Conservation (phyloP, 2,329 filamentous ascomycete genomes). For the Phoma sp. region DNA sequence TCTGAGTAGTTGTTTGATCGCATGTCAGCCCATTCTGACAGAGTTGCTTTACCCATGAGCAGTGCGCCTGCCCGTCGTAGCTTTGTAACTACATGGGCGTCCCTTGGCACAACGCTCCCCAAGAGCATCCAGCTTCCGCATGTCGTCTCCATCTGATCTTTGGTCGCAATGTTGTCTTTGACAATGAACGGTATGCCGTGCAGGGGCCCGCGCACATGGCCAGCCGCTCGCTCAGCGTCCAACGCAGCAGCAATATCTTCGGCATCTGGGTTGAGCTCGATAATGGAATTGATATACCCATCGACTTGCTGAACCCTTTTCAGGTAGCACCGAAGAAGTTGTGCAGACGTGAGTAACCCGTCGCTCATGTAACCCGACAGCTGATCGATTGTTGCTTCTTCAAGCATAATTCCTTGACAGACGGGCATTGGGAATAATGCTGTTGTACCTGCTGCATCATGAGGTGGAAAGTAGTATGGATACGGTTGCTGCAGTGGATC, state of each 20-base stretch:
- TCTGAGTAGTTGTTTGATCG: conserved; percentile 45
- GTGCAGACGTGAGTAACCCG: conserved; percentile 40
- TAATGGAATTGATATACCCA: conserved; percentile 68
- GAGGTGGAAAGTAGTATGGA: conserved; percentile 47
- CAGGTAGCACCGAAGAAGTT: conserved; percentile 54
- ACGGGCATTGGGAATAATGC: conserved; percentile 67
- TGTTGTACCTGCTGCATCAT: conserved; percentile 32
- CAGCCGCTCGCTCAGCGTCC: conserved; percentile 66
- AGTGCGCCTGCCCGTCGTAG: conserved; percentile 72
- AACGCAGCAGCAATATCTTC: conserved; percentile 66
- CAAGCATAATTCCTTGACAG: conserved; percentile 67
- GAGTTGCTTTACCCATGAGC: conserved; percentile 71
- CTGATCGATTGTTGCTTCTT: conserved; percentile 74
- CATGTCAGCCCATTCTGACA: conserved; percentile 73
- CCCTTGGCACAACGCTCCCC: conserved; percentile 71
- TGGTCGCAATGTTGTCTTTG: conserved; percentile 67
- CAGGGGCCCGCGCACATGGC: conserved; percentile 68
- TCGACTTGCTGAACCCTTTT: conserved; percentile 68
- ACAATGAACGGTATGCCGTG: conserved; percentile 79
- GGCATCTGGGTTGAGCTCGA: conserved; percentile 74
- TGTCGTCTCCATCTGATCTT: conserved; percentile 76
- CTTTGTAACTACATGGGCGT: conserved; percentile 68
- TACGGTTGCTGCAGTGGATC: conserved; percentile 38
- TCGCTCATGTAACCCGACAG: conserved; percentile 67
- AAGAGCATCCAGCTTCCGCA: conserved; percentile 73